Evolutionary conservation across 2,329 filamentous ascomycete genomes (phyloP).

Genomic region (Ceratocystis lukuohia): DNA sequence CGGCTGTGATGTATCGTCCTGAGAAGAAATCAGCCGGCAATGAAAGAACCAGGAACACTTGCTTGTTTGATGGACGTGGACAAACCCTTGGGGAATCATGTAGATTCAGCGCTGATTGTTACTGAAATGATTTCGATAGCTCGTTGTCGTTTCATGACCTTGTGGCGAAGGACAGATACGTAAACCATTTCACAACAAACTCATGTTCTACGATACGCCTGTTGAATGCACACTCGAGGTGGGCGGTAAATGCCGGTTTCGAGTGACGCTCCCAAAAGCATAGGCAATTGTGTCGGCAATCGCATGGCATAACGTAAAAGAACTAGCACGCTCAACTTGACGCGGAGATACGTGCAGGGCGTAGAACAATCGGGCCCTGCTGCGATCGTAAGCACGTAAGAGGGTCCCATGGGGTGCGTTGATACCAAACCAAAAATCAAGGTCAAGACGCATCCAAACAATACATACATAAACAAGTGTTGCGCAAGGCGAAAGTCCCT

Average conservation of each 20-base stretch:
- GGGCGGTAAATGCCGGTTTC: background rate
- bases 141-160: constrained; percentile 8
- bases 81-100: constrained; percentile 17
- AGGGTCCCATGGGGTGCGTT: constrained; percentile 10
- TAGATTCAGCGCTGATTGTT: constrained; percentile 17
- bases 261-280: constrained; percentile 12
- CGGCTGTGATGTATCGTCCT: constrained; percentile 6
- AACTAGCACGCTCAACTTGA: constrained; percentile 18
- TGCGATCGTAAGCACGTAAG: constrained; percentile 14
- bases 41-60: constrained; percentile 18
- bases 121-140: constrained; percentile 10
- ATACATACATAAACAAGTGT: constrained; percentile 51
- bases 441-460: constrained; percentile 13
- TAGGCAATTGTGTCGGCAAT: constrained; percentile 14
- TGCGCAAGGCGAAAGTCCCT: constrained; percentile 78
- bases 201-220: constrained; percentile 19
- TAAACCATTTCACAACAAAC: constrained; percentile 18
- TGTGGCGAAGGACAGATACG: constrained; percentile 9
- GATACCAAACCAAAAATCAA: constrained; percentile 53
- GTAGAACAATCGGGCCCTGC: constrained; percentile 9
- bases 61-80: constrained; percentile 1
- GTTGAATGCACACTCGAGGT: constrained; percentile 6
- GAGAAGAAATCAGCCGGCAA: constrained; percentile 11
- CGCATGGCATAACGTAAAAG: constrained; percentile 17
- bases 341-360: constrained; percentile 11